Evolutionary conservation across 2,329 filamentous ascomycete species (phyloP), one percentile per base, ranked within the genome.

Genomic region (Didymosphaeria variabile): DNA sequence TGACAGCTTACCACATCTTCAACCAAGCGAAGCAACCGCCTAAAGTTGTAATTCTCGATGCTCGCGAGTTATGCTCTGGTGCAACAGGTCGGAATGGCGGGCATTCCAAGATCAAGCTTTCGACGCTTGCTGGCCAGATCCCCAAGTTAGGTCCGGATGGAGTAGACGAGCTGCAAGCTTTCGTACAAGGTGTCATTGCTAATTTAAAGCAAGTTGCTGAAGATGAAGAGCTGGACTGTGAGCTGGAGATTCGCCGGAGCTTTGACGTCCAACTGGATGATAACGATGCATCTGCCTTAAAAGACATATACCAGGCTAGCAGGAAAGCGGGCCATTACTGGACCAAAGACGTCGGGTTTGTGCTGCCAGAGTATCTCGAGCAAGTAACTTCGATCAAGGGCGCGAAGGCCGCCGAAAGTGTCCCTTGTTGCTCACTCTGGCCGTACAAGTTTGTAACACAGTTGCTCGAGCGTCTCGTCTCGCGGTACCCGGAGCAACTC

Each of bases 41-140:
- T 0, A 59, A 31, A 4, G 60, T 74, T n/a, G 21, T 69, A 6
- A 55, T 74, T 5, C 46, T 74, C 2, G 72, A 75, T 47, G 72
- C 72, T 23, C 56, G 69, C 8, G 23, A 64, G 10, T 52, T 72
- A 0, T 74, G 71, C 46, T 68, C 65, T 5, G 71, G 71, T 5
- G 70, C 70, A 0, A 75, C 71, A 2, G 68, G 61, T 1, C 59
- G 72, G 1, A 75, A 74, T 46, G 71, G 80, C 52, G 80, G 79
- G 6, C 80, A 83, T 38, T 83, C 83, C n/a, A 76, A 79, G 15
- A 74, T 77, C 2, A 80, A 81, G 50, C 85, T 85, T 1, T 75
- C 77, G 7, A 78, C 74, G 42, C 71, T 79, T 2, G 64, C 71
- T 3, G 40, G 42, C 23, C 15, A 62, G 19, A 56, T 67, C 3